A percentile compares a stretch with the other conserved stretches of the same genome.
phyloP scores from a whole-genome alignment of 345 rosid species.

The Populus euphratica region DNA sequence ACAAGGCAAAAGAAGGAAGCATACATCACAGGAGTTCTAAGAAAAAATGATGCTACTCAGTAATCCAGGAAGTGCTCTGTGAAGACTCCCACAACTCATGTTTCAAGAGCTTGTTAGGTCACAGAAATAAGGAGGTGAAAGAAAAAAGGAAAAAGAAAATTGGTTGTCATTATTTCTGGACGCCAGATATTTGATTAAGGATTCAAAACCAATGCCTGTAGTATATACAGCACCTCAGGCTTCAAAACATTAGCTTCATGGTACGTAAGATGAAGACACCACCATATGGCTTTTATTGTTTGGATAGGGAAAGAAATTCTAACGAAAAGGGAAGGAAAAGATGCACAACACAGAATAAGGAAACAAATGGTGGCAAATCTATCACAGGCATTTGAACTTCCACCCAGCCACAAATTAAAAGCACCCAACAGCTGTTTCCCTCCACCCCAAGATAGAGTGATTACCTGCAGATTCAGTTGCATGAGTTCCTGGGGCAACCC shows the following conservation, averaged over 20 bases:
- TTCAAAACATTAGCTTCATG: background rate
- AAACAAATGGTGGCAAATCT: background rate
- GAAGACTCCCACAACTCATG: background rate
- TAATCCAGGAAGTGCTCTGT: background rate
- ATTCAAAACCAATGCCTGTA: background rate
- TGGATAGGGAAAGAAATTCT: background rate
- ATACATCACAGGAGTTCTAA: background rate
- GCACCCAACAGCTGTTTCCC: background rate
- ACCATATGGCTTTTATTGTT: background rate
- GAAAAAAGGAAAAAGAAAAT: background rate
- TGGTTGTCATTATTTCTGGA: background rate
- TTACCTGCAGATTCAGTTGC: constrained; percentile 90
- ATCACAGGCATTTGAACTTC: background rate
- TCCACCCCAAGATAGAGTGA: background rate
- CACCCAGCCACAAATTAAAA: background rate
- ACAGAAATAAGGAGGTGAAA: background rate
- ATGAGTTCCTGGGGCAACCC: constrained; percentile 92
- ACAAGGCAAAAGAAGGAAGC: background rate
- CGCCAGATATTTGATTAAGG: background rate
- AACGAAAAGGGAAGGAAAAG: background rate
- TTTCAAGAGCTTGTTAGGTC: background rate
- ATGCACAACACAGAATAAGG: background rate
- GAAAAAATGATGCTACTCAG: background rate
- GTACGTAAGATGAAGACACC: background rate
- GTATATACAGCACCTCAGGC: background rate